These are phyloP conservation scores for Coprinellus micaceus DNA, from an alignment of 768 basidiomycete genomes.

Conservation along the genomic window DNA sequence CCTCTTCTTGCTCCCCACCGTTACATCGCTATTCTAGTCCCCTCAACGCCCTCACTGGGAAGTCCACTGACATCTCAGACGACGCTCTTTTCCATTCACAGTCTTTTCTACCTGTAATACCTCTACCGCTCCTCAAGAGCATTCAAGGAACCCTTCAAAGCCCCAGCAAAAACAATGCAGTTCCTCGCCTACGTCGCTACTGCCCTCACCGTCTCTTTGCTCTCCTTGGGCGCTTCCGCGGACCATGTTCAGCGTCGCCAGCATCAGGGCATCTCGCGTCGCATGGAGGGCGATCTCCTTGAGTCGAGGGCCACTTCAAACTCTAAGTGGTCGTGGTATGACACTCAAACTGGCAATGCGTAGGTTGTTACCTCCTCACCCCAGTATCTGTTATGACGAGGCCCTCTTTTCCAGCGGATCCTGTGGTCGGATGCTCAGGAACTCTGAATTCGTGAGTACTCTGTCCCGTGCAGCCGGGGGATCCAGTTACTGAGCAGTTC, in stretches of 20 bases:
- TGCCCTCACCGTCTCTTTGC: slow-evolving; percentile 22
- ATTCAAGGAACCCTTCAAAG: slow-evolving; percentile 4
- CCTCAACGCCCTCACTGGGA: background rate
- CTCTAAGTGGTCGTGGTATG: slow-evolving; percentile 48
- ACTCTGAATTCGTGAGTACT: slow-evolving; percentile 3
- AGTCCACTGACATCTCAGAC: background rate
- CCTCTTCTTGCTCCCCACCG: background rate
- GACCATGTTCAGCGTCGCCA: slow-evolving; percentile 18
- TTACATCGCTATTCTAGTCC: background rate
- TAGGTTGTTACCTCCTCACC: background rate
- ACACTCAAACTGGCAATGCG: slow-evolving; percentile 11
- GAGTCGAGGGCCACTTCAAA: slow-evolving; percentile 32
- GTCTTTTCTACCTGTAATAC: background rate
- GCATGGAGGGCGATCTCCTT: slow-evolving; percentile 38
- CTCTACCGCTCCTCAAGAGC: background rate
- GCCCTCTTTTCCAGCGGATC: background rate
- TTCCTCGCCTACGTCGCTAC: slow-evolving; percentile 17
- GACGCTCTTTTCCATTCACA: background rate
- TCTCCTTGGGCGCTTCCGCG: slow-evolving; percentile 28
- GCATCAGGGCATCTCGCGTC: slow-evolving; percentile 44
- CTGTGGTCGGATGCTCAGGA: background rate
- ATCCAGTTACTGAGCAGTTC: background rate
- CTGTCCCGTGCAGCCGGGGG: background rate
- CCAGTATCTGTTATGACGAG: background rate
- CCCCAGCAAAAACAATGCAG: slow-evolving; percentile 13